These are phyloP conservation scores for Priceomyces carsonii DNA, from an alignment of 805 yeast genomes.

Conservation along the genomic window DNA sequence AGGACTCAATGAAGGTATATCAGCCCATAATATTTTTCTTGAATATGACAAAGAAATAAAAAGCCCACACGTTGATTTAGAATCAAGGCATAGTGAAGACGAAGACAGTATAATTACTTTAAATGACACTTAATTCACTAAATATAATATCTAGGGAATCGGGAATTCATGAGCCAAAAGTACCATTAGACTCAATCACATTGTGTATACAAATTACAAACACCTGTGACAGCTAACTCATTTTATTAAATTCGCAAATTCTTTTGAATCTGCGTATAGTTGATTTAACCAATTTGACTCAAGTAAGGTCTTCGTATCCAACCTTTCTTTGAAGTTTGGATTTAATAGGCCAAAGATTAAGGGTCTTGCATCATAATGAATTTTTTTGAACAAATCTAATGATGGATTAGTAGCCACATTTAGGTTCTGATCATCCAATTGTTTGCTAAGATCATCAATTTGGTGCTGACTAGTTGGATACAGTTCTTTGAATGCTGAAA, in stretches of 20 bases:
- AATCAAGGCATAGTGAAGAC: too few species aligned
- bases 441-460: slow-evolving; percentile 22
- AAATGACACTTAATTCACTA: too few species aligned
- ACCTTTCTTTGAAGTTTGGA: slow-evolving; percentile 28
- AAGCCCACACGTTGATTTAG: background rate
- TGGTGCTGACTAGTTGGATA: slow-evolving; percentile 27
- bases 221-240: background rate
- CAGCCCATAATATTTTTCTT: too few species aligned
- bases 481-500: slow-evolving; percentile 21
- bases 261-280: slow-evolving; percentile 41
- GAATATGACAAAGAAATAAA: background rate
- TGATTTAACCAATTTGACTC: slow-evolving; percentile 38
- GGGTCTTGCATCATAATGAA: slow-evolving; percentile 39
- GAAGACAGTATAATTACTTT: too few species aligned
- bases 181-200: too few species aligned
- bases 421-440: slow-evolving; percentile 22
- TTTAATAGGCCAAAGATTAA: slow-evolving; percentile 33
- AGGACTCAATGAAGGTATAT: too few species aligned
- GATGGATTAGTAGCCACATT: slow-evolving; percentile 29
- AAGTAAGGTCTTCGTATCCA: slow-evolving; percentile 24
- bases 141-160: too few species aligned
- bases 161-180: too few species aligned
- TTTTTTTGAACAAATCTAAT: slow-evolving; percentile 29
- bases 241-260: slow-evolving; percentile 19
- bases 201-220: background rate